Base-by-base conservation (phyloP, 2,329 filamentous ascomycete genomes). In the Pseudopithomyces maydicus region DNA sequence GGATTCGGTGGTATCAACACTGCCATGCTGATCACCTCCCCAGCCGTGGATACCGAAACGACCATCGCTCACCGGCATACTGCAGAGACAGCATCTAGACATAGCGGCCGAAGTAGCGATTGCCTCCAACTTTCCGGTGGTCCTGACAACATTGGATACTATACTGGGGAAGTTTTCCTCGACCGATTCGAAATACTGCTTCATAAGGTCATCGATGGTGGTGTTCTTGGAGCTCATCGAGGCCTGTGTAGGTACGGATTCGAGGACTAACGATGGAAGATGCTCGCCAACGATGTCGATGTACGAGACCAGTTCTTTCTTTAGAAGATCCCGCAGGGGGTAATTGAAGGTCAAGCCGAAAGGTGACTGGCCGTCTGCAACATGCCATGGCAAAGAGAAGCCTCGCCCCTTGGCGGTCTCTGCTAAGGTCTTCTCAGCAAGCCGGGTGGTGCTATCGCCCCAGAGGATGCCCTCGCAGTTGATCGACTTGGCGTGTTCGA, bases 81-180 rank as follows among this genome's bases (percentile, higher is more conserved):
- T 85, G 74, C 92, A 96, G 8, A 94, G 73, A 33, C 83, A 82
- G 68, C 92, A 96, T 8, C 55, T 50, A 10, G 62, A 60, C 19
- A 69, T 67, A n/a, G 56, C 58, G 11, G 54, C 45, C 6, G 64
- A 49, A 1, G 65, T 66, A 20, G 78, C 65, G 0, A 79, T 72
- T 23, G 85, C 78, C 44, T 87, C 81, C 39, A 98, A 82, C 77
- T 96, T 97, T 50, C 87, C 88, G n/a, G 90, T 89, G 33, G 94
- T 99, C 60, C 92, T 87, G 5, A 97, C 94, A 10, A 99, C 95
- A 73, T 99, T 99, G 32, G 93, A 90, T 64, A 99, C 93, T 54
- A 98, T 92, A 54, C 90, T 91, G 2, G 93, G 91, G 70, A 96
- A 97, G 57, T 89, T 90, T 63, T 87, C 85, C 72, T 97, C 93